Evolutionary conservation across 768 basidiomycete species (phyloP).

Genomic region (Termitomyces sp.): DNA sequence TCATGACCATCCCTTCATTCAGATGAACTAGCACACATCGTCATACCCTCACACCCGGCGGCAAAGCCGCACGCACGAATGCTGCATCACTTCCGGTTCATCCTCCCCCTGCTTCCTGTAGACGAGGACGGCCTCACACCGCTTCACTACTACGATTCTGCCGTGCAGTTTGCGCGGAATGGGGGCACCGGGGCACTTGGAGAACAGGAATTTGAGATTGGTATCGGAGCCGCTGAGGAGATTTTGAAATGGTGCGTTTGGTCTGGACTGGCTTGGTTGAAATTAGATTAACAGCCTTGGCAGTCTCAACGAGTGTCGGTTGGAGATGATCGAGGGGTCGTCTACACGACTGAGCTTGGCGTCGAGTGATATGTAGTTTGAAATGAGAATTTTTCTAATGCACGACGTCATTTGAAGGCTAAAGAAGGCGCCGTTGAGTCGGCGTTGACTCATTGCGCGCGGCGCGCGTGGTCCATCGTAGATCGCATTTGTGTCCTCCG

Average conservation of each 20-base stretch:
- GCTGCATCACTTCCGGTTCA: slow-evolving; percentile 79
- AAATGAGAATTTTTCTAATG: not conserved
- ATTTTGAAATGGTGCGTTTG: slow-evolving; percentile 58
- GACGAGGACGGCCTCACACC: slow-evolving; percentile 67
- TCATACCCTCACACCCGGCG: slow-evolving; percentile 71
- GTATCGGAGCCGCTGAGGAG: slow-evolving; percentile 58
- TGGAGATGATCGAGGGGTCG: slow-evolving; percentile 64
- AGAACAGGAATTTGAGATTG: slow-evolving; percentile 65
- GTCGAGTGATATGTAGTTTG: slow-evolving; percentile 1
- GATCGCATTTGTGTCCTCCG: too few relatives aligned
- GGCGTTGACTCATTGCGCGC: not conserved
- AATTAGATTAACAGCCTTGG: not conserved
- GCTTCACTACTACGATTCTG: slow-evolving; percentile 76
- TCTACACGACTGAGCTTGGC: slow-evolving; percentile 38
- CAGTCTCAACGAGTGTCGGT: slow-evolving; percentile 62
- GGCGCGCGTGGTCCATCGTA: too few relatives aligned
- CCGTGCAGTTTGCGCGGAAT: slow-evolving; percentile 69
- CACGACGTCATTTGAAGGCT: slow-evolving; percentile 7
- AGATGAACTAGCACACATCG: slow-evolving; percentile 69
- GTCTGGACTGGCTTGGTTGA: not conserved
- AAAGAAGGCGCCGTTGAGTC: slow-evolving; percentile 5
- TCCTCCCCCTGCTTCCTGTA: slow-evolving; percentile 57
- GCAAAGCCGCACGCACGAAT: slow-evolving; percentile 74
- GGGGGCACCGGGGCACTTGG: slow-evolving; percentile 52
- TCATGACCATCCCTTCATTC: not conserved